Evolutionary conservation across 2,329 filamentous ascomycete genomes (phyloP).

Genomic region (Davidsoniella australis): DNA sequence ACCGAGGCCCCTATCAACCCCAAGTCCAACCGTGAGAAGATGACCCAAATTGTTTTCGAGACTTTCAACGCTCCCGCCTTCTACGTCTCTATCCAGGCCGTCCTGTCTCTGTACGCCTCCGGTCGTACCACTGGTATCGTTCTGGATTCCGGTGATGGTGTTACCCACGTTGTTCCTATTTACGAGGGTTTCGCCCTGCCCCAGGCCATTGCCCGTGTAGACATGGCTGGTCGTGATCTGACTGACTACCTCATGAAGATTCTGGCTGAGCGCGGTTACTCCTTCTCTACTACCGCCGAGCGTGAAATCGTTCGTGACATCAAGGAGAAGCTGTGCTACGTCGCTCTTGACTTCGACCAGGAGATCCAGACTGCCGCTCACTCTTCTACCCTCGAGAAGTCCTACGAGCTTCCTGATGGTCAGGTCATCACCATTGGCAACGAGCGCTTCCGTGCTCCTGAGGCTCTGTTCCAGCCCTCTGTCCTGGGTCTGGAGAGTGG

Average conservation of each 20-base stretch:
- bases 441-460: conserved; percentile 98
- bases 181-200: conserved; percentile 99
- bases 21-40: conserved; percentile 99
- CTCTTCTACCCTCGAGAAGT: conserved; percentile 98
- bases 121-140: conserved; percentile 99
- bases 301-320: conserved; percentile 99
- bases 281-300: conserved; percentile 99
- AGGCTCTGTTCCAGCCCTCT: conserved; percentile 98
- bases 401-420: conserved; percentile 97
- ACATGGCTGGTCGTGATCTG: conserved; percentile 99
- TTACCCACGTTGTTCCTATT: conserved; percentile 99
- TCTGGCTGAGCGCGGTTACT: conserved; percentile 96
- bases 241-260: conserved; percentile 99
- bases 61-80: conserved; percentile 99
- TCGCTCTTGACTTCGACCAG: conserved; percentile 99
- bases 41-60: conserved; percentile 99
- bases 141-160: conserved; percentile 98
- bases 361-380: conserved; percentile 99
- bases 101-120: conserved; percentile 96
- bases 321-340: conserved; percentile 99
- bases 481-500: conserved; percentile 96
- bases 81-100: conserved; percentile 99
- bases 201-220: conserved; percentile 99
- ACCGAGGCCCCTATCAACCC: conserved; percentile 99
- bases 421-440: conserved; percentile 99